Conservation (phyloP, 768 basidiomycete genomes). For the Suillus alpinus region DNA sequence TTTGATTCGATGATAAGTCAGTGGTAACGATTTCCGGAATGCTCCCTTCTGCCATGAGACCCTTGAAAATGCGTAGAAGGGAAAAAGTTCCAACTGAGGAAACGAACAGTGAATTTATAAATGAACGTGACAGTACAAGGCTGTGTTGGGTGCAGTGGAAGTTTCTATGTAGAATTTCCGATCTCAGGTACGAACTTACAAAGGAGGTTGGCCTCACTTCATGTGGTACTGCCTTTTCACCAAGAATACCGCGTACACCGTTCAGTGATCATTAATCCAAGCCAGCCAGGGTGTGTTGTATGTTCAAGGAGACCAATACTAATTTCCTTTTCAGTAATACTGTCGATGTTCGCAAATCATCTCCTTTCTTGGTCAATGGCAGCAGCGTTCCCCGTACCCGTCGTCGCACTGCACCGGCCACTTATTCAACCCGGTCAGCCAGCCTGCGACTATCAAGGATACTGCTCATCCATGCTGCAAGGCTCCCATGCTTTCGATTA, state of each 20-base stretch:
- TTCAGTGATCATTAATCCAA: no score
- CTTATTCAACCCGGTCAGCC: background rate
- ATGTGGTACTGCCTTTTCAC: background rate
- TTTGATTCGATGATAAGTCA: slow-evolving; percentile 31
- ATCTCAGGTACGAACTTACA: background rate
- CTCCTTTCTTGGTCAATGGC: background rate
- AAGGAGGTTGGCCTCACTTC: background rate
- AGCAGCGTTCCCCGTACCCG: no score
- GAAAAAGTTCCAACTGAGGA: background rate
- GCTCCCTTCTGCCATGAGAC: slow-evolving; percentile 19
- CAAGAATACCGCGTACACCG: background rate
- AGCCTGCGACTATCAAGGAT: no score
- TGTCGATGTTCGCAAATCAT: background rate
- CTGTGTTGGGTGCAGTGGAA: slow-evolving; percentile 11
- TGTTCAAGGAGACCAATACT: background rate
- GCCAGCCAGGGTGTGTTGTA: no score
- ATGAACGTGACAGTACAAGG: background rate
- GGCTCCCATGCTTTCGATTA: slow-evolving; percentile 1
- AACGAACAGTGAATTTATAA: background rate
- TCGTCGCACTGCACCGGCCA: background rate
- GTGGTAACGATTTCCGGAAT: slow-evolving; percentile 36
- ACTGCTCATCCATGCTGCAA: background rate
- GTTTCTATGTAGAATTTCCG: slow-evolving; percentile 23
- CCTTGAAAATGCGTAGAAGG: background rate
- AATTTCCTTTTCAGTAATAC: background rate